Conservation (phyloP, 2,329 filamentous ascomycete species). For the Clonostachys chloroleuca region DNA sequence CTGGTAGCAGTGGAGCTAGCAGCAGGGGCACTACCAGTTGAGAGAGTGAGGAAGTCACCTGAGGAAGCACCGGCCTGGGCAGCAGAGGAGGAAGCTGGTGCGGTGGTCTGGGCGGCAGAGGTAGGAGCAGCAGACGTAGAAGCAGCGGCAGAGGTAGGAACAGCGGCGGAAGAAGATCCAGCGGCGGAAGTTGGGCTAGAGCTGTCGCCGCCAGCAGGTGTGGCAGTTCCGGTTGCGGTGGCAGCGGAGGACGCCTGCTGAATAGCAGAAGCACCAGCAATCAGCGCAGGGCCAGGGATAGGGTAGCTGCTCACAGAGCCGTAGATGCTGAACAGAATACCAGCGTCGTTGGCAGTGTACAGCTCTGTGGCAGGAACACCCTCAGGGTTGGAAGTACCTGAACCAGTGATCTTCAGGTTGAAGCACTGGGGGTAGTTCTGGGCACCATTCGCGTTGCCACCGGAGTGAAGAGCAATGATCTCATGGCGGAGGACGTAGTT, state of each 20-base stretch:
- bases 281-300: conserved; percentile 10
- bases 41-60: too few species aligned
- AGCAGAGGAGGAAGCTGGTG: too few species aligned
- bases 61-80: too few species aligned
- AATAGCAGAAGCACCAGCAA: neutral
- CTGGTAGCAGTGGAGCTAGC: too few species aligned
- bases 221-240: conserved; percentile 2
- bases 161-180: neutral
- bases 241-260: conserved; percentile 1
- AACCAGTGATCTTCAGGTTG: conserved; percentile 39
- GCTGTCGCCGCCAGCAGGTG: conserved; percentile 2
- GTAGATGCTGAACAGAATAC: conserved; percentile 32
- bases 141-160: conserved; percentile 1
- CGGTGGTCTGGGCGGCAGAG: neutral
- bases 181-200: conserved; percentile 1
- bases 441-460: conserved; percentile 24
- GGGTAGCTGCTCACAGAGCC: conserved; percentile 8
- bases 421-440: conserved; percentile 48
- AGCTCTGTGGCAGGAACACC: conserved; percentile 29
- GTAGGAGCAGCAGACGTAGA: neutral
- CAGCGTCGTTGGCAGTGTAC: conserved; percentile 32
- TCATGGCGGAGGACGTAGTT: conserved; percentile 49
- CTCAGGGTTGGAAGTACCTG: conserved; percentile 20
- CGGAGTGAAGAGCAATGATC: conserved; percentile 46
- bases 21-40: too few species aligned